Base-by-base conservation (phyloP, 2,329 filamentous ascomycete species). In the Ophiocordyceps robertsii region DNA sequence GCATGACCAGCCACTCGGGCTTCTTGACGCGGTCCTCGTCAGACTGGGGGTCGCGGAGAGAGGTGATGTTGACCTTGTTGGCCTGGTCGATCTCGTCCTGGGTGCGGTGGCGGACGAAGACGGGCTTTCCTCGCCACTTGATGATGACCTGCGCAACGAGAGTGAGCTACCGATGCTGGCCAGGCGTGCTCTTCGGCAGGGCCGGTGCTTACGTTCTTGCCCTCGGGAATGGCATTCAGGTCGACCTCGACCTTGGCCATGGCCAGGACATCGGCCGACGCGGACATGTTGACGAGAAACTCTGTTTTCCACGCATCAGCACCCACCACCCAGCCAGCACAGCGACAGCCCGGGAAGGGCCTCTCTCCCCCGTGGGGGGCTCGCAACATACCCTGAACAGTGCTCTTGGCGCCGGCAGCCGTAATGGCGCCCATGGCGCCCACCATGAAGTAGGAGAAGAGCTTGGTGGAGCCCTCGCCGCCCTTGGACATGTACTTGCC, bases 41-140 rank as follows among this genome's bases (percentile, higher is more conserved):
- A 56, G 80, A 58, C 72, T 98, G 82, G 54, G 92, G 93, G 66
- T 98, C 90, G 69, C 92, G 82, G 58, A 98, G 78, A 51, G 76
- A 65, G 58, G 86, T 67, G 66, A 93, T 75, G 65, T 93, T 84
- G 66, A 86, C 78, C 62, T 82, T 77, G 71, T 95, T 88, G 65
- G 92, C 92, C 69, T 95, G 85, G 60, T 88, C 80, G 71, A 98
- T 96, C 73, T 98, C 92, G 59, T 76, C 73, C 58, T 79, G 69
- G 56, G 92, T 98, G 62, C 92, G 87, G 82, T 98, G 92, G 67
- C 92, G 89, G 79, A 98, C 88, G 76, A 98, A 98, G 66, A 98
- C 88, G 66, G 92, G 92, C 84, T 98, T 98, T 66, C 92, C 92
- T 75, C 92, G 85, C 92, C 92, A 98, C 75, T 98, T 98, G 77